Conservation (phyloP, 1,139 yeast species). For the Pichia sp. region DNA sequence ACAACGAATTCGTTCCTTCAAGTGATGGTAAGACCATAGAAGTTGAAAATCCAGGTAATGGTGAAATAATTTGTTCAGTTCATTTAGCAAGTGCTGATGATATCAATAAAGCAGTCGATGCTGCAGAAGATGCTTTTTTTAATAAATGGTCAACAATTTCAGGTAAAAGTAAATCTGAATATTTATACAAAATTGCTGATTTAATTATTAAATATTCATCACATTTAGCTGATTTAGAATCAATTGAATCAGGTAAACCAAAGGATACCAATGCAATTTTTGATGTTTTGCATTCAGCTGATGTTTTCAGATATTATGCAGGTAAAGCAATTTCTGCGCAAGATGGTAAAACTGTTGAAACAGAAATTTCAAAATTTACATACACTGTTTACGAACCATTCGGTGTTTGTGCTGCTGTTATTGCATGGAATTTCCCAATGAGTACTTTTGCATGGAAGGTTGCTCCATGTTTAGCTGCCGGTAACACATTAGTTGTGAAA, state of each 20-base stretch:
- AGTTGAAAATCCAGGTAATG: slow-evolving; percentile 50
- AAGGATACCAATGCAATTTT: slow-evolving; percentile 32
- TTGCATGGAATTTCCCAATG: slow-evolving; percentile 60
- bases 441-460: slow-evolving; percentile 56
- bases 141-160: slow-evolving; percentile 23
- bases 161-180: slow-evolving; percentile 32
- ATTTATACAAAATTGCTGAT: slow-evolving; percentile 46
- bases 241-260: slow-evolving; percentile 65
- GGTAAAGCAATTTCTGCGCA: slow-evolving; percentile 48
- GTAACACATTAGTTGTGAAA: slow-evolving; percentile 49
- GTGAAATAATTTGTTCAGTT: slow-evolving; percentile 45
- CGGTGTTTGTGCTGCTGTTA: slow-evolving; percentile 59
- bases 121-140: slow-evolving; percentile 44
- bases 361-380: slow-evolving; percentile 46
- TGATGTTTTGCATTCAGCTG: slow-evolving; percentile 46
- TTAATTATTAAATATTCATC: slow-evolving; percentile 45
- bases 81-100: slow-evolving; percentile 46
- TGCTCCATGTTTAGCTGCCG: slow-evolving; percentile 60
- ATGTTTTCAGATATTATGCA: slow-evolving; percentile 49
- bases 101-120: slow-evolving; percentile 46
- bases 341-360: slow-evolving; percentile 48
- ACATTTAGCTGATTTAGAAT: slow-evolving; percentile 50
- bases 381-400: slow-evolving; percentile 51
- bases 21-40: slow-evolving; percentile 44
- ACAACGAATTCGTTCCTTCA: slow-evolving; percentile 44